Percentiles rank a stretch among this genome's conserved stretches.
Evolutionary conservation across 768 basidiomycete genomes (phyloP).

Genomic region (Serendipita vermifera): DNA sequence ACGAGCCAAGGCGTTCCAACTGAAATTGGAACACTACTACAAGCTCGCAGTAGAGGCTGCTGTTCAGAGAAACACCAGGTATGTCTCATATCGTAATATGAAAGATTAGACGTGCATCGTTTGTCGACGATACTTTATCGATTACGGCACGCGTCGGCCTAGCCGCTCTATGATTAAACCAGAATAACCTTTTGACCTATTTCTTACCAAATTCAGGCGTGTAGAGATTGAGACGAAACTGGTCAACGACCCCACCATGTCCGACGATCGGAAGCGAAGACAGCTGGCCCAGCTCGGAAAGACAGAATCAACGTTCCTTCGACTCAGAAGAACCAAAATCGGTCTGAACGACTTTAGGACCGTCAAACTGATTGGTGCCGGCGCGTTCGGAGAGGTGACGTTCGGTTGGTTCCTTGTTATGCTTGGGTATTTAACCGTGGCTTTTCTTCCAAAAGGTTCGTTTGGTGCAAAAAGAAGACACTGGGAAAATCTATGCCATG

Average conservation of each 20-base stretch:
- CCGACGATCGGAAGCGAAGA: conserved; percentile 76
- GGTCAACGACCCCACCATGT: conserved; percentile 49
- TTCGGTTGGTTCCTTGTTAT: not conserved
- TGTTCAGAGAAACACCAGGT: conserved; percentile 88
- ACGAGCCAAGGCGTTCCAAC: conserved; percentile 78
- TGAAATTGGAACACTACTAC: conserved; percentile 94
- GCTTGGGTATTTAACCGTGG: not conserved
- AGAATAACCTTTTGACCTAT: too few relatives aligned
- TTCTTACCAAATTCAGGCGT: conserved; percentile 46
- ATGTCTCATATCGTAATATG: conserved; percentile 18
- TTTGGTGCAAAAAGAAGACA: conserved; percentile 91
- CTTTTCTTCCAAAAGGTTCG: conserved; percentile 45
- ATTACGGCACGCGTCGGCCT: too few relatives aligned
- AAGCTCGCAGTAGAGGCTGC: conserved; percentile 93
- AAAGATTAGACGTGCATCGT: not conserved
- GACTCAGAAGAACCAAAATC: conserved; percentile 77
- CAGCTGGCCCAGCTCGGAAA: conserved; percentile 73
- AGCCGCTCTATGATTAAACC: too few relatives aligned
- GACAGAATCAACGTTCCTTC: conserved; percentile 79
- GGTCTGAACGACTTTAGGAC: conserved; percentile 89
- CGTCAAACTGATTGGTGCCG: conserved; percentile 97
- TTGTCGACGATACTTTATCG: too few relatives aligned
- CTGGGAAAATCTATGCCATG: conserved; percentile 98
- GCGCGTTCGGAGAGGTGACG: conserved; percentile 91
- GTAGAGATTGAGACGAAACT: conserved; percentile 76